Evolutionary conservation across 2,329 filamentous ascomycete genomes (phyloP).

Genomic region (Arthroderma sp.): DNA sequence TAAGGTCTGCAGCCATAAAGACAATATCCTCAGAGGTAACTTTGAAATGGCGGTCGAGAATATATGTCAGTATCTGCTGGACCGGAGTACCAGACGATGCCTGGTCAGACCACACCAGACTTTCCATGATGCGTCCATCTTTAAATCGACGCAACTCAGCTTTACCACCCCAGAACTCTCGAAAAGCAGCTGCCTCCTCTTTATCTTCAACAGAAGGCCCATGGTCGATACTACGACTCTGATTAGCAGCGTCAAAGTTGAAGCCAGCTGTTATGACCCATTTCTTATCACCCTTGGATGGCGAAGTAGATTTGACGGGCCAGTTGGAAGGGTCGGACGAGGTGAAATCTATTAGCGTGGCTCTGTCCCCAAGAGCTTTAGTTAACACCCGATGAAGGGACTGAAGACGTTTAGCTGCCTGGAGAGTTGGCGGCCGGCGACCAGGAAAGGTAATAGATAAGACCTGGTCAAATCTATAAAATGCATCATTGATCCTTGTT

Average conservation of each 20-base stretch:
- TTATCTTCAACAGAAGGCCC: constrained; percentile 79
- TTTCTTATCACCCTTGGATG: constrained; percentile 21
- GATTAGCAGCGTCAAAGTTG: constrained; percentile 59
- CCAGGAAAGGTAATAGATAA: constrained; percentile 27
- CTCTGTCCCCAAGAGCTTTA: constrained; percentile 63
- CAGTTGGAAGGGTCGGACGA: constrained; percentile 33
- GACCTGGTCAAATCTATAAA: constrained; percentile 45
- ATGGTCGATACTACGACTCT: constrained; percentile 67
- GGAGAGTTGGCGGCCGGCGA: constrained; percentile 22
- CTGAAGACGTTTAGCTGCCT: constrained; percentile 17
- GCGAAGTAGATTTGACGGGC: constrained; percentile 35
- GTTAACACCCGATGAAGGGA: constrained; percentile 52
- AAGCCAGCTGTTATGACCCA: constrained; percentile 49
- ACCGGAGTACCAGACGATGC: constrained; percentile 52
- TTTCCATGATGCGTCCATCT: constrained; percentile 87
- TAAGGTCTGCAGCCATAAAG: constrained; percentile 40
- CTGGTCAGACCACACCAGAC: constrained; percentile 67
- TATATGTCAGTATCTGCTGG: constrained; percentile 65
- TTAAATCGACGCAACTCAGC: constrained; percentile 88
- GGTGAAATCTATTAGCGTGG: constrained; percentile 53
- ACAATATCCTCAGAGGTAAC: constrained; percentile 42
- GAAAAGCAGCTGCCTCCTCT: constrained; percentile 67
- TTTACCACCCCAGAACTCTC: constrained; percentile 89
- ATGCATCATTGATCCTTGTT: constrained; percentile 40
- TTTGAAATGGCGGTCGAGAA: constrained; percentile 58